These are phyloP conservation scores for Colletotrichum cuscutae DNA, from an alignment of 2,329 filamentous ascomycete genomes.

Conservation along the genomic window DNA sequence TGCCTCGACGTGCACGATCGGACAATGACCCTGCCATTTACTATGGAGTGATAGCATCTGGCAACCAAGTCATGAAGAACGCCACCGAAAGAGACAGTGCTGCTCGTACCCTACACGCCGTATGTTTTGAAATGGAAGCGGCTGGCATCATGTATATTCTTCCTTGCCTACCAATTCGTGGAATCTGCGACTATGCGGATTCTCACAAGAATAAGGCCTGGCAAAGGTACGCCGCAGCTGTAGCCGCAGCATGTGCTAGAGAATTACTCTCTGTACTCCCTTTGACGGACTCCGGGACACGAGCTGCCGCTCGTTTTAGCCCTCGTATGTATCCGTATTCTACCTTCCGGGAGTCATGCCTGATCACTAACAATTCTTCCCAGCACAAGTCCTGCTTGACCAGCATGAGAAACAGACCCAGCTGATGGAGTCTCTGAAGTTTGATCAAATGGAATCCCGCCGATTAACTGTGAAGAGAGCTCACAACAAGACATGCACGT, in stretches of 20 bases:
- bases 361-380: no score
- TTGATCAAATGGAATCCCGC: constrained; percentile 32
- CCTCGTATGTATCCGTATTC: neutral
- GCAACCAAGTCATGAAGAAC: constrained; percentile 46
- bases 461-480: constrained; percentile 24
- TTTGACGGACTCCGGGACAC: accelerated
- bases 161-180: constrained; percentile 45
- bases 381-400: no score
- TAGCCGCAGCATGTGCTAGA: constrained; percentile 41
- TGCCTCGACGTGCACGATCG: neutral
- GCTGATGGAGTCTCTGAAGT: constrained; percentile 30
- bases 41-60: constrained; percentile 40
- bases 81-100: constrained; percentile 42
- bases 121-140: constrained; percentile 43
- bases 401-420: no score
- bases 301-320: accelerated
- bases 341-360: no score
- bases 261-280: constrained; percentile 25
- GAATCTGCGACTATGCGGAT: constrained; percentile 51
- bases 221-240: constrained; percentile 46
- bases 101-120: neutral
- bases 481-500: constrained; percentile 36
- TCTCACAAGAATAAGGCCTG: constrained; percentile 49
- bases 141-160: constrained; percentile 38
- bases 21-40: constrained; percentile 18